These are phyloP conservation scores for Dendrobium catenatum DNA, from an alignment of 106 monocot genomes.

Conservation along the genomic window DNA sequence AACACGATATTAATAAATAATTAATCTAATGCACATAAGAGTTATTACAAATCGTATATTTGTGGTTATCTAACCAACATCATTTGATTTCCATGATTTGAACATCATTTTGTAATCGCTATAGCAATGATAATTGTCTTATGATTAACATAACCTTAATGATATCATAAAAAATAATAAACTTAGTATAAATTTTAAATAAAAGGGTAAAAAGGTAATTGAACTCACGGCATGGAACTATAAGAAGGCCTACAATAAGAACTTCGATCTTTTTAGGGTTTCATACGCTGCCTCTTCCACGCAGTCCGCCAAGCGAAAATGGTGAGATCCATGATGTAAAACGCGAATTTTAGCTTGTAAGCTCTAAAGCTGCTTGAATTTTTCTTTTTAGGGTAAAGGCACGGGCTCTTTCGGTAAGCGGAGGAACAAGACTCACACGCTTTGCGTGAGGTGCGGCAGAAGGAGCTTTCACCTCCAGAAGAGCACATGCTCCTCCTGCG, in stretches of 20 bases:
- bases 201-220: too few species aligned
- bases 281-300: background rate
- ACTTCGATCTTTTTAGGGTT: too few species aligned
- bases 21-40: too few species aligned
- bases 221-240: too few species aligned
- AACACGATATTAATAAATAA: too few species aligned
- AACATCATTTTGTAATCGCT: too few species aligned
- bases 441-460: constrained; percentile 31
- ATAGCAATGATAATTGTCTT: too few species aligned
- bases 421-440: constrained; percentile 39
- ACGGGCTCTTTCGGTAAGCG: constrained; percentile 40
- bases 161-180: background rate
- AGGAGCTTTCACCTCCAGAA: constrained; percentile 47
- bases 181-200: background rate
- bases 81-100: too few species aligned
- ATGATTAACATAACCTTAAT: too few species aligned
- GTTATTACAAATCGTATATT: too few species aligned
- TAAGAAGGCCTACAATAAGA: too few species aligned
- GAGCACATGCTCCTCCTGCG: constrained; percentile 37
- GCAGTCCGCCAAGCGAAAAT: background rate
- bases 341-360: background rate
- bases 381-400: constrained; percentile 23
- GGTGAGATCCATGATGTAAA: background rate
- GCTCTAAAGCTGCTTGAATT: background rate
- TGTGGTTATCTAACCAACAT: too few species aligned